These are phyloP conservation scores for Ceratocystis cubensis DNA, from an alignment of 2,329 filamentous ascomycete genomes.

Conservation along the genomic window DNA sequence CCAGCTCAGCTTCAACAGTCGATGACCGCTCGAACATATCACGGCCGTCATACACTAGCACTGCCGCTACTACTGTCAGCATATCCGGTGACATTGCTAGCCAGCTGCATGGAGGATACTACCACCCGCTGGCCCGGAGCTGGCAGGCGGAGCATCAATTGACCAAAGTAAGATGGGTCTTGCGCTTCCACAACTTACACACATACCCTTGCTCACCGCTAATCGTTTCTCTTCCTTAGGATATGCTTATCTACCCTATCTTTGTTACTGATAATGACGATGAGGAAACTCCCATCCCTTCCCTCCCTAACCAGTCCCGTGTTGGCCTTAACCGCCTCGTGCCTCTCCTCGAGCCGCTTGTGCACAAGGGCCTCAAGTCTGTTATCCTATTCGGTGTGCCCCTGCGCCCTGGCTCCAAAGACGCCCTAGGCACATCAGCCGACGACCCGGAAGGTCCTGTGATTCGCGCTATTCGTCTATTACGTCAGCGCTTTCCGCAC, in stretches of 20 bases:
- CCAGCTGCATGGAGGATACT: constrained; percentile 72
- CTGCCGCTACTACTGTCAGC: constrained; percentile 55
- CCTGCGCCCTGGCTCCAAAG: constrained; percentile 66
- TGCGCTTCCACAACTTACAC: neutral
- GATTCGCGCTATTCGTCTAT: constrained; percentile 70
- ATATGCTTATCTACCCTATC: constrained; percentile 96
- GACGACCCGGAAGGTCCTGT: constrained; percentile 91
- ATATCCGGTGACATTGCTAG: constrained; percentile 65
- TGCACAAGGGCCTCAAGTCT: constrained; percentile 79
- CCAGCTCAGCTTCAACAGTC: constrained; percentile 41
- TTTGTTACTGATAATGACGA: constrained; percentile 93
- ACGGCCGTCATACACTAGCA: constrained; percentile 50
- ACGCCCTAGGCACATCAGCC: constrained; percentile 79
- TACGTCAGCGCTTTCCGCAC: constrained; percentile 74
- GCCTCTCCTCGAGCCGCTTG: constrained; percentile 71
- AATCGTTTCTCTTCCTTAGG: constrained; percentile 37
- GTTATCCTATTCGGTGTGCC: constrained; percentile 96
- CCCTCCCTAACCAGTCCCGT: constrained; percentile 79
- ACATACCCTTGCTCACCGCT: neutral
- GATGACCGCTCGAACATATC: constrained; percentile 53
- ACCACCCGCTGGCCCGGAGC: constrained; percentile 62
- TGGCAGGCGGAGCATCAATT: constrained; percentile 79
- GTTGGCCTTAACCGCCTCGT: constrained; percentile 77
- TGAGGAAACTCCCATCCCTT: constrained; percentile 81
- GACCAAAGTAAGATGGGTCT: constrained; percentile 52